Evolutionary conservation across 1,139 yeast species (phyloP).

Genomic region (Diutina sp.): DNA sequence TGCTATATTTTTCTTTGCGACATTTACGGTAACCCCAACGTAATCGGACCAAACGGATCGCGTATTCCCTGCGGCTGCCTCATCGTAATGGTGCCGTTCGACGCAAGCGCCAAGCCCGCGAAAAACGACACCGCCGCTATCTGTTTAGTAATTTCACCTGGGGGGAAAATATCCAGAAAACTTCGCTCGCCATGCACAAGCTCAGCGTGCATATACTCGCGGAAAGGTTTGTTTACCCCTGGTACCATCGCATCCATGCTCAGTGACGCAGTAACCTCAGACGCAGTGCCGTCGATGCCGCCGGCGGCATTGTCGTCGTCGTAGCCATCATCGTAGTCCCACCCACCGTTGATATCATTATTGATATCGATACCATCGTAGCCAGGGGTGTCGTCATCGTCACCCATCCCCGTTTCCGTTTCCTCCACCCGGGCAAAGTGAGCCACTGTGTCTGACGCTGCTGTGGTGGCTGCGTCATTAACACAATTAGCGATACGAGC

Average conservation of each 20-base stretch:
- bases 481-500: neutral
- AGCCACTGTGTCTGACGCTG: neutral
- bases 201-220: neutral
- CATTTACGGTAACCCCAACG: neutral
- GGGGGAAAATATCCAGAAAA: neutral
- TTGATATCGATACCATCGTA: neutral
- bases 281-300: neutral
- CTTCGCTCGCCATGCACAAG: neutral
- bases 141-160: neutral
- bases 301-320: neutral
- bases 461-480: neutral
- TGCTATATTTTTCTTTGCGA: neutral
- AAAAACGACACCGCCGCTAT: neutral
- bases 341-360: neutral
- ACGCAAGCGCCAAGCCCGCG: neutral
- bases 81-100: neutral
- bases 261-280: neutral
- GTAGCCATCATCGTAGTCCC: neutral
- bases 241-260: neutral
- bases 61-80: neutral
- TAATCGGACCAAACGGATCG: neutral
- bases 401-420: constrained; percentile 1
- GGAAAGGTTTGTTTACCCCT: neutral
- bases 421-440: neutral
- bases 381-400: neutral